Conservation (phyloP, 140 eudicot species). For the Erigeron philadelphicus region DNA sequence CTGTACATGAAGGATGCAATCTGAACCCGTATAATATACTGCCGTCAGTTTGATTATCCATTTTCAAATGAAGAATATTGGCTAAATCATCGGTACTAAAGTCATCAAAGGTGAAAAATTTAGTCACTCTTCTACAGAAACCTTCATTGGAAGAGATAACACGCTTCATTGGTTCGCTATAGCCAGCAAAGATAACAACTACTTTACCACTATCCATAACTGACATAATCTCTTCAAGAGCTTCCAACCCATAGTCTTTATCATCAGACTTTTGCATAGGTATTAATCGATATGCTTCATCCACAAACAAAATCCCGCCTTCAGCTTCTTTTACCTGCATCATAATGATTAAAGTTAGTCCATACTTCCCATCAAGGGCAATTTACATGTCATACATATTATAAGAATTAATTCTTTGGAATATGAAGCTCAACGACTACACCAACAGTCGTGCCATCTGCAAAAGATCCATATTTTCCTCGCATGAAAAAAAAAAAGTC, state of each 20-base stretch:
- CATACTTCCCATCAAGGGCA: no score
- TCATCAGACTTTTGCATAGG: conserved; percentile 78
- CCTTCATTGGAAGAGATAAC: conserved; percentile 91
- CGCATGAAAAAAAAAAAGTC: no score
- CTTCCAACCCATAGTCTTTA: conserved; percentile 80
- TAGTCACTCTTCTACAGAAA: conserved; percentile 83
- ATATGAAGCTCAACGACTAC: neutral
- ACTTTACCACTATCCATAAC: conserved; percentile 83
- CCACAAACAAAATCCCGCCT: conserved; percentile 87
- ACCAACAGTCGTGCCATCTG: no score
- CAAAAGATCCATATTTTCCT: no score
- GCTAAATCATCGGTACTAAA: conserved; percentile 57
- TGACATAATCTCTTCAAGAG: conserved; percentile 83
- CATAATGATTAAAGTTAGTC: neutral
- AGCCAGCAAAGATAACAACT: conserved; percentile 88
- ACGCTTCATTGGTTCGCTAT: conserved; percentile 80
- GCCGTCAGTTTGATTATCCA: conserved; percentile 48
- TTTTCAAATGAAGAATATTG: conserved; percentile 57
- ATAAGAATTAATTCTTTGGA: neutral
- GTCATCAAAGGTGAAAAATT: conserved; percentile 77
- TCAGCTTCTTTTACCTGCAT: conserved; percentile 74
- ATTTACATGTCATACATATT: no score
- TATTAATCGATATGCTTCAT: conserved; percentile 83
- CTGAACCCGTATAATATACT: conserved; percentile 67
- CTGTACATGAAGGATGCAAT: conserved; percentile 54